Base-by-base conservation (phyloP, 169 alveolate species). In the Pseudocohnilembus persalinus region DNA sequence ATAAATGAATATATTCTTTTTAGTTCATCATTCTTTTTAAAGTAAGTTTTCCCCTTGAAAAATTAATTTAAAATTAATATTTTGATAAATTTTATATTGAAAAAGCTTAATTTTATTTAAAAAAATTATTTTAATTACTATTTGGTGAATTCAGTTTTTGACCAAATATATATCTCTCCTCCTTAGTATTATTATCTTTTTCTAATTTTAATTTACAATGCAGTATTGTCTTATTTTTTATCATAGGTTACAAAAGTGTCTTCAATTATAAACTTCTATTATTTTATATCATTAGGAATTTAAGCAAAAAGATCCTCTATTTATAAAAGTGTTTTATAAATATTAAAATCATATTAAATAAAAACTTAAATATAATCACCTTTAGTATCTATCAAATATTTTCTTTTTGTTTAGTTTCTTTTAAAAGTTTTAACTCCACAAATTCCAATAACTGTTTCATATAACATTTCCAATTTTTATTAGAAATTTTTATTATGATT, bases 401-500 rank as follows among this genome's bases (percentile, higher is more conserved):
- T 79, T 63, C 49, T 79, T 29, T 79, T 74, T 0, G 63, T 30
- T 29, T 79, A n/a, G n/a, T n/a, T n/a, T n/a, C n/a, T 64, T 35
- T 79, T 79, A 29, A 79, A 49, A 29, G 65, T 76, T 20, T 68
- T 29, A 6, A 79, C n/a, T 0, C 84, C 84, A 31, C 35, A 68
- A 20, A 73, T 25, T 79, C 0, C 20, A 49, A 74, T 79, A 0
- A 79, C 76, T 0, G 64, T 63, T 4, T 35, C 29, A 24, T 34
- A 63, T 0, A 79, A 29, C 31, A 29, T 63, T 29, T 79, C 33
- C 24, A 94, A 87, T 77, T 94, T 94, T 28, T 88, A 89, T 73
- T 91, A 85, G 73, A 94, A 94, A 29, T 88, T 84, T 33, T 81
- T 35, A 0, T 76, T 81, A 11, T 85, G 77, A 81, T 94, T 94